Conservation (phyloP, 108 stramenopile genomes). For the Aurantiochytrium sp. region DNA sequence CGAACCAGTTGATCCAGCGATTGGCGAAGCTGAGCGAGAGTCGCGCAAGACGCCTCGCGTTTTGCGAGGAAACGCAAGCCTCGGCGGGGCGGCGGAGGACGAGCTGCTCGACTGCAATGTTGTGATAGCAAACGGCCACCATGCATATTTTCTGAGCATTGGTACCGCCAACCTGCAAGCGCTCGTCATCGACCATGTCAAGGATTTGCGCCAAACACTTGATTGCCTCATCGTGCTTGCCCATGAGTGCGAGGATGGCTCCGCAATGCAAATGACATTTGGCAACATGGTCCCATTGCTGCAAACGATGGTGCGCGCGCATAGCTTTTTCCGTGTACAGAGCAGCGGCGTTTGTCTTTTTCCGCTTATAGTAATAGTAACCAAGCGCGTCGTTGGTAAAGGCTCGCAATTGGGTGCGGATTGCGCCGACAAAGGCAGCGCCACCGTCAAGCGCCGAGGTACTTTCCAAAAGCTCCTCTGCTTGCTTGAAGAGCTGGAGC, state of each 20-base stretch:
- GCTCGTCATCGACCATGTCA: constrained; percentile 32
- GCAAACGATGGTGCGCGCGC: constrained; percentile 25
- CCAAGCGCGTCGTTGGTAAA: constrained; percentile 44
- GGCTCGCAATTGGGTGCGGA: constrained; percentile 29
- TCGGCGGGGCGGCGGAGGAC: constrained; percentile 37
- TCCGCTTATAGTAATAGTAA: constrained; percentile 48
- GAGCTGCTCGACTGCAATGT: constrained; percentile 56
- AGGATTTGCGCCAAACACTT: constrained; percentile 39
- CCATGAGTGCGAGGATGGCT: constrained; percentile 31
- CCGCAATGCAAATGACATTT: constrained; percentile 48
- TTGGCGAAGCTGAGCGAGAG: constrained; percentile 53
- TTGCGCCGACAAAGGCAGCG: neutral
- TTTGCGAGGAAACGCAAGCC: constrained; percentile 51
- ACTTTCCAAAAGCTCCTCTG: neutral
- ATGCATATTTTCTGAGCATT: constrained; percentile 48
- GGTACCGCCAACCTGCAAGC: constrained; percentile 31
- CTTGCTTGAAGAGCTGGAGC: constrained; percentile 17
- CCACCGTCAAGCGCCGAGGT: neutral
- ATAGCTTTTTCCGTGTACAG: constrained; percentile 44
- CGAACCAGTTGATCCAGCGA: constrained; percentile 46
- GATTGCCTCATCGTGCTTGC: constrained; percentile 48
- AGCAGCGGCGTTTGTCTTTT: constrained; percentile 41
- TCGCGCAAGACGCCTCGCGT: constrained; percentile 53
- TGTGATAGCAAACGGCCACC: constrained; percentile 56
- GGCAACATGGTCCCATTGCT: constrained; percentile 32